Conservation (phyloP, 176 grass and related monocot genomes). For the Oryza meridionalis region DNA sequence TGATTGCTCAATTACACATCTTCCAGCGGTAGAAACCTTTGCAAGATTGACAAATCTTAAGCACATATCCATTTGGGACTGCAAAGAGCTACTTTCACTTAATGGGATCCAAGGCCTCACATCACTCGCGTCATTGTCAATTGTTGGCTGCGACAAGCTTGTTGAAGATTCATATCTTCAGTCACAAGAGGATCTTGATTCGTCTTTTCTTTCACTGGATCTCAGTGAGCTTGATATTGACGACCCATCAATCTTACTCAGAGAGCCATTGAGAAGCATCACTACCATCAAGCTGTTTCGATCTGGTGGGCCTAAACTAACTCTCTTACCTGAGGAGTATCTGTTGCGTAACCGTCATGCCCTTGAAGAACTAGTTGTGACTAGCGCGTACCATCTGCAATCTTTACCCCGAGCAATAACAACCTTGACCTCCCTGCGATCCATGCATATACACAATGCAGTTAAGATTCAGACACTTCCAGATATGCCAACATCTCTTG, state of each 20-base stretch:
- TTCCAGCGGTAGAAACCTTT: slow-evolving; percentile 43
- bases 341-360: slow-evolving; percentile 5
- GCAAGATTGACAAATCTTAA: slow-evolving; percentile 41
- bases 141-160: slow-evolving; percentile 44
- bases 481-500: slow-evolving; percentile 31
- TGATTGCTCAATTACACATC: slow-evolving; percentile 35
- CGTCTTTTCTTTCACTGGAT: slow-evolving; percentile 5
- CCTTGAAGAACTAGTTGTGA: slow-evolving; percentile 26
- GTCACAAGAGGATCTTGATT: background rate
- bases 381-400: slow-evolving; percentile 28
- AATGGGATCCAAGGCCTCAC: slow-evolving; percentile 42
- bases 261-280: slow-evolving; percentile 44
- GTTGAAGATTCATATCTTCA: slow-evolving; percentile 1
- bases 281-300: slow-evolving; percentile 2
- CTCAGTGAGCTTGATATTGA: slow-evolving; percentile 44
- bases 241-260: slow-evolving; percentile 27
- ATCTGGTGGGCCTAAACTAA: slow-evolving; percentile 20
- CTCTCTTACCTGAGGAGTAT: slow-evolving; percentile 36
- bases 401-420: slow-evolving; percentile 3
- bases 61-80: slow-evolving; percentile 21
- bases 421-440: slow-evolving; percentile 19
- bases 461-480: slow-evolving; percentile 24
- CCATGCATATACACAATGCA: slow-evolving; percentile 23
- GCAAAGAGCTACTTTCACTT: slow-evolving; percentile 49
- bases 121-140: slow-evolving; percentile 38